Base-by-base conservation (phyloP, 805 yeast genomes). In the Spencermartinsiella europaea region DNA sequence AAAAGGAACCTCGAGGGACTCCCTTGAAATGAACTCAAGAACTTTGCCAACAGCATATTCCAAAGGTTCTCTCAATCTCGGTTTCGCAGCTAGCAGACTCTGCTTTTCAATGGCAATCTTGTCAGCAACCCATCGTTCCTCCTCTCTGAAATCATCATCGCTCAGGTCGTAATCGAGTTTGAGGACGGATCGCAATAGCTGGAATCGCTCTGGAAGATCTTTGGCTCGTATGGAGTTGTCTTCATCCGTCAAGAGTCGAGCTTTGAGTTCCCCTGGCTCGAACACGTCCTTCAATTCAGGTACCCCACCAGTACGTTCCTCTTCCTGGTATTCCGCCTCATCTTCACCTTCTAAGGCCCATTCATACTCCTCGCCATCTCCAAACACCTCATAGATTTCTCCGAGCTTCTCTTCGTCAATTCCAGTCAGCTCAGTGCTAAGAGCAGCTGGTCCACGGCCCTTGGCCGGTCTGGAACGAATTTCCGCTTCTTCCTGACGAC, bases 301-400 rank as follows among this genome's bases (percentile, higher is more conserved):
- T 17, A 70, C 74, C 20, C 67, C 73, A 33, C 68, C 72, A 37
- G 66, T 70, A 22, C 60, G 69, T 25, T 65, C 71, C 21, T 56
- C 67, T 37, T 62, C 67, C 16, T 58, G 65, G 21, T 53, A 62
- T 17, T 55, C 59, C 38, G 71, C 80, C n/a, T 70, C 70, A n/a
- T 78, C 81, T 67, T 90, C 96, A 22, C 87, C 93, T 60, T 88
- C 96, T 46, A 93, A 72, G 10, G 99, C 99, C 98, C 99, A 93
- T 47, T 87, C 96, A 66, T 93, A 93, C 61, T 91, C 97, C 53
- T 82, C 89, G 43, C 99, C 99, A 64, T 89, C 95, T 54, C 99
- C 99, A 63, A 93, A 93, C 12, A 93, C 87, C 63, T 93, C 99
- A 60, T 81, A 89, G 61, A 93, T 77, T 65, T 91, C 97, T 60